Conservation (phyloP, 106 monocot genomes). For the Cymbidium sinense region DNA sequence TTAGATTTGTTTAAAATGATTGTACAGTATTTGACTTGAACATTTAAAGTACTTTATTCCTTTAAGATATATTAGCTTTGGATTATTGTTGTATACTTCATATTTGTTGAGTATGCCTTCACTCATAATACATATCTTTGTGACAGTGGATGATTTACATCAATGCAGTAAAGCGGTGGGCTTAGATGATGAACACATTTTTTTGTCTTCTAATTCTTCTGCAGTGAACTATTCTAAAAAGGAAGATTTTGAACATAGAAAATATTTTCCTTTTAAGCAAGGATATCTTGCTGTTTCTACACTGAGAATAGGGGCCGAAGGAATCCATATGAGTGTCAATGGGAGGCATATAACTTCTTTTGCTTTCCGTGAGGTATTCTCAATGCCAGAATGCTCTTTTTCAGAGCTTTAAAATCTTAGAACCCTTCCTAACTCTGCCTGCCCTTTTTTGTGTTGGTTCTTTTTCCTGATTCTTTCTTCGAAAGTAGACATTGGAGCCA, state of each 20-base stretch:
- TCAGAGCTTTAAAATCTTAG: background rate
- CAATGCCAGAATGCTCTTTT: constrained; percentile 1
- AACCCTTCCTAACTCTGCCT: constrained; percentile 1
- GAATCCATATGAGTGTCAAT: constrained; percentile 93
- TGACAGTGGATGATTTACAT: constrained; percentile 74
- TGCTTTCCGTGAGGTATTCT: constrained; percentile 76
- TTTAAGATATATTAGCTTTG: background rate
- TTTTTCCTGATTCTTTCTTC: background rate
- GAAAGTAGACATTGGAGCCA: constrained; percentile 70
- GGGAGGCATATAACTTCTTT: constrained; percentile 90
- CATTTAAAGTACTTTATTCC: background rate
- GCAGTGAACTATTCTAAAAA: constrained; percentile 6
- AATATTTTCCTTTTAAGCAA: constrained; percentile 79
- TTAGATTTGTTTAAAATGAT: background rate
- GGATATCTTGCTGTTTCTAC: constrained; percentile 70
- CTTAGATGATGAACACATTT: constrained; percentile 30
- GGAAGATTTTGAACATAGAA: constrained; percentile 19
- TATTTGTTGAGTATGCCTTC: background rate
- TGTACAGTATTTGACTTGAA: background rate
- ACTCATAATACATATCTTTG: constrained; percentile 8
- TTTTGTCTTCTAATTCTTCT: constrained; percentile 28
- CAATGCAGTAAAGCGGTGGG: constrained; percentile 62
- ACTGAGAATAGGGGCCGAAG: constrained; percentile 70
- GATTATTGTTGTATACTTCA: background rate
- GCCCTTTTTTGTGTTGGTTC: constrained; percentile 7